Evolutionary conservation across 148 eudicot genomes (phyloP).

Genomic region (Selenicereus undatus): DNA sequence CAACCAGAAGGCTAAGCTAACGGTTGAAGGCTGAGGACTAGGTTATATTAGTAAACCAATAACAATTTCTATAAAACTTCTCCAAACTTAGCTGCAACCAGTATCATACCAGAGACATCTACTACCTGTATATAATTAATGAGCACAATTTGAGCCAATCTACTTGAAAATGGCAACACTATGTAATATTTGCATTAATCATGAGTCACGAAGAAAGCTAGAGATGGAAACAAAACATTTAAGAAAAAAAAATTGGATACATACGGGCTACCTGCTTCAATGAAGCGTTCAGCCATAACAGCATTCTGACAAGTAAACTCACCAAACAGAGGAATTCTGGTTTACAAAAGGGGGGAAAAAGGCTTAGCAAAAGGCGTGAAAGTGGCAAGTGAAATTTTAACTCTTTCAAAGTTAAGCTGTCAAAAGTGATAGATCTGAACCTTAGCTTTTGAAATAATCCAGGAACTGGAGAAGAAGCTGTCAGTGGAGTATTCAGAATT

Average conservation of each 20-base stretch:
- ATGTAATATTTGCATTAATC: neutral
- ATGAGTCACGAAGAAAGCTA: neutral
- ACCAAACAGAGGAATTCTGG: conserved; percentile 83
- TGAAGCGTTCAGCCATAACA: conserved; percentile 88
- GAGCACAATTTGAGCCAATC: neutral
- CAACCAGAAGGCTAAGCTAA: neutral
- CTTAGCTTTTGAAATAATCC: conserved; percentile 96
- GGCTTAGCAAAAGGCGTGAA: neutral
- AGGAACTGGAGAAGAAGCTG: conserved; percentile 84
- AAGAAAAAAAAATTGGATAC: conserved; percentile 49
- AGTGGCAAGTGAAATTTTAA: neutral
- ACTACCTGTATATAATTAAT: neutral
- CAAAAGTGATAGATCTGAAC: conserved; percentile 30
- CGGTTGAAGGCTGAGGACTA: neutral
- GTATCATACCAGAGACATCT: neutral
- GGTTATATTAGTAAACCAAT: neutral
- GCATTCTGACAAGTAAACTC: conserved; percentile 99
- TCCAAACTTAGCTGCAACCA: neutral
- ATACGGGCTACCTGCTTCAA: conserved; percentile 99
- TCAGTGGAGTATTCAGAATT: conserved; percentile 81
- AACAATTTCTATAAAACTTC: neutral
- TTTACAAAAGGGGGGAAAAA: neutral
- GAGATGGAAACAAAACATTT: neutral
- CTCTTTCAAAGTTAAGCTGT: neutral
- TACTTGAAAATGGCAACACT: conserved; percentile 7